Percentiles rank a stretch among this genome's conserved stretches.
Evolutionary conservation across 225 moss, liverwort and hornwort species (phyloP).

Genomic region (Straminergon stramineum): DNA sequence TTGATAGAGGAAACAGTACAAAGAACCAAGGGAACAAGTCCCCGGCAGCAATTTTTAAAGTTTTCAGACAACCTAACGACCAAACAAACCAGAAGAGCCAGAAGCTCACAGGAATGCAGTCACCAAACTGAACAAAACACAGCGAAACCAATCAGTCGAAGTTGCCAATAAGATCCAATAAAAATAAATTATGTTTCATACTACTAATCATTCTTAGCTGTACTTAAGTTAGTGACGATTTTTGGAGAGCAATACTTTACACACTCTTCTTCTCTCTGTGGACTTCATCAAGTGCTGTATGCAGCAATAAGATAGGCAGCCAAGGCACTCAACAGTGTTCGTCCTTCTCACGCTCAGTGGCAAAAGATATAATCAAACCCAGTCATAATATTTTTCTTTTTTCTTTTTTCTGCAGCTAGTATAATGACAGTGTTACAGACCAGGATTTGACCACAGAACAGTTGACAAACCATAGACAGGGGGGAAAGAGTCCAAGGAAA

Average conservation of each 20-base stretch:
- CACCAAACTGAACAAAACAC: no score
- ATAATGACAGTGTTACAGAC: not conserved
- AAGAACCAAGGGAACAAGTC: no score
- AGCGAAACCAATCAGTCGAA: no score
- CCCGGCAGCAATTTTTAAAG: no score
- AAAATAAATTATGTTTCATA: not conserved
- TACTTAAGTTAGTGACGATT: not conserved
- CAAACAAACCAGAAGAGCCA: no score
- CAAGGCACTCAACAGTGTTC: not conserved
- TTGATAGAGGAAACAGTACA: no score
- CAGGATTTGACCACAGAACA: slow-evolving; percentile 1
- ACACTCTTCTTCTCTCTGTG: not conserved
- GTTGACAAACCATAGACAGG: slow-evolving; percentile 10
- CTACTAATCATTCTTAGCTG: not conserved
- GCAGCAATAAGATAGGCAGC: not conserved
- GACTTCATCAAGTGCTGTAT: not conserved
- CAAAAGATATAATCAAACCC: not conserved
- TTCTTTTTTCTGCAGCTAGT: not conserved
- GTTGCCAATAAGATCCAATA: no score
- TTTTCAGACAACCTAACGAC: no score
- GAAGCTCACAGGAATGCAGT: no score
- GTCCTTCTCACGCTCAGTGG: not conserved
- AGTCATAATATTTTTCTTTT: not conserved
- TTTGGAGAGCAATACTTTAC: not conserved
- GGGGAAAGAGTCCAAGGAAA: not conserved